A percentile compares a stretch with the other conserved stretches of the same genome.
These are phyloP conservation scores for Trametes coccinea DNA, from an alignment of 768 basidiomycete species.

Conservation along the genomic window DNA sequence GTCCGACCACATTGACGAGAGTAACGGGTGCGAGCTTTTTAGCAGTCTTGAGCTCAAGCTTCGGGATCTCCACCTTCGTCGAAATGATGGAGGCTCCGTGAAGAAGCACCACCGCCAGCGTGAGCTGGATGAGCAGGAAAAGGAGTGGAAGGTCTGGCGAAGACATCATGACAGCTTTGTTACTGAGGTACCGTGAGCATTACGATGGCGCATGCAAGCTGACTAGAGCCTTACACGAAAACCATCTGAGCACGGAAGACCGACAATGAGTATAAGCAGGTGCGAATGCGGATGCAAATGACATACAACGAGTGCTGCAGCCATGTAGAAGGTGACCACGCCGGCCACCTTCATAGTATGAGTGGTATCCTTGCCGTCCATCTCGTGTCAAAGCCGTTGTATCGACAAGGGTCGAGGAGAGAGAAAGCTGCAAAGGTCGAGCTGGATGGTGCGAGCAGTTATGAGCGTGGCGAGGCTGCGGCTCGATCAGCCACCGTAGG, in stretches of 20 bases:
- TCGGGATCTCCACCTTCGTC: conserved; percentile 57
- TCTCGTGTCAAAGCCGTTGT: conserved; percentile 15
- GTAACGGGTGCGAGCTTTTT: conserved; percentile 65
- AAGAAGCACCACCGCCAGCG: conserved; percentile 66
- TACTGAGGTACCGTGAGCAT: conserved; percentile 41
- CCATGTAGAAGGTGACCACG: conserved; percentile 82
- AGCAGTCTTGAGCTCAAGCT: conserved; percentile 48
- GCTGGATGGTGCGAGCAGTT: background rate
- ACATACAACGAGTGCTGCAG: conserved; percentile 69
- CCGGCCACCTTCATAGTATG: conserved; percentile 55
- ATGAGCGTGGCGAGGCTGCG: background rate
- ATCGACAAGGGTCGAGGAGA: background rate
- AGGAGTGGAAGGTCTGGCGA: conserved; percentile 66
- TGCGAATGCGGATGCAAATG: background rate
- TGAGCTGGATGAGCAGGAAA: conserved; percentile 68
- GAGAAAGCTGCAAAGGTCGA: background rate
- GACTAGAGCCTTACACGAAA: conserved; percentile 40
- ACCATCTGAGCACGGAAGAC: conserved; percentile 42
- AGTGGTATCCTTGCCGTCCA: conserved; percentile 35
- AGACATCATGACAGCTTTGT: conserved; percentile 72
- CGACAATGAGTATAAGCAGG: background rate
- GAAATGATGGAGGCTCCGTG: conserved; percentile 52
- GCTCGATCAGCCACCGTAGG: background rate
- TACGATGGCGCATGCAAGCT: conserved; percentile 8
- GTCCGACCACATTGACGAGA: conserved; percentile 67